phyloP scores from a whole-genome alignment of 768 basidiomycete species.

The Cystobasidium ongulense region DNA sequence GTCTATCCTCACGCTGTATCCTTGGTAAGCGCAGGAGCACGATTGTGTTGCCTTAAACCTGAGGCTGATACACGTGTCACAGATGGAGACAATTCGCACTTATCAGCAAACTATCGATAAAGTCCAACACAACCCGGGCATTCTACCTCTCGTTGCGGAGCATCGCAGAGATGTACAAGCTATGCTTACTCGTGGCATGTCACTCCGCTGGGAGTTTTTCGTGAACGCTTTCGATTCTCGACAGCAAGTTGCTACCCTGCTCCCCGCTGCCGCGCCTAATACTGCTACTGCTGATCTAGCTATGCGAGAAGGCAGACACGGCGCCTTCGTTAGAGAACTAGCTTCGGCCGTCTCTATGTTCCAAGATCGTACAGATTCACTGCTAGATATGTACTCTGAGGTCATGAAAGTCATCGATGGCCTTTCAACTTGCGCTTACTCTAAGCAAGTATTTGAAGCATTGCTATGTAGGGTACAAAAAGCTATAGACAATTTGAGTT shows the following conservation, averaged over 20 bases:
- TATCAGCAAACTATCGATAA: conserved; percentile 91
- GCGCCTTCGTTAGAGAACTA: conserved; percentile 90
- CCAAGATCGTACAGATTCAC: conserved; percentile 92
- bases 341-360: conserved; percentile 84
- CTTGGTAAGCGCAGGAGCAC: conserved; percentile 13
- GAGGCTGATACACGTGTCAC: conserved; percentile 44
- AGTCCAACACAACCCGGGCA: conserved; percentile 79
- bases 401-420: conserved; percentile 78
- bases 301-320: conserved; percentile 74
- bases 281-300: conserved; percentile 57
- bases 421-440: conserved; percentile 76
- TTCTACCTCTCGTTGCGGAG: conserved; percentile 89
- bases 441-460: conserved; percentile 69
- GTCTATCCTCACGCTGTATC: conserved; percentile 98
- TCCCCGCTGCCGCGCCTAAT: conserved; percentile 26
- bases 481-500: conserved; percentile 86
- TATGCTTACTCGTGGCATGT: conserved; percentile 89
- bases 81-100: conserved; percentile 97
- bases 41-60: neutral
- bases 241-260: conserved; percentile 5
- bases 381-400: conserved; percentile 83
- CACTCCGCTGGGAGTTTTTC: conserved; percentile 92
- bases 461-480: conserved; percentile 71
- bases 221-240: conserved; percentile 80
- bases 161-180: conserved; percentile 85